Base-by-base conservation (phyloP, 2,329 filamentous ascomycete genomes). In the Diaporthe australafricana region DNA sequence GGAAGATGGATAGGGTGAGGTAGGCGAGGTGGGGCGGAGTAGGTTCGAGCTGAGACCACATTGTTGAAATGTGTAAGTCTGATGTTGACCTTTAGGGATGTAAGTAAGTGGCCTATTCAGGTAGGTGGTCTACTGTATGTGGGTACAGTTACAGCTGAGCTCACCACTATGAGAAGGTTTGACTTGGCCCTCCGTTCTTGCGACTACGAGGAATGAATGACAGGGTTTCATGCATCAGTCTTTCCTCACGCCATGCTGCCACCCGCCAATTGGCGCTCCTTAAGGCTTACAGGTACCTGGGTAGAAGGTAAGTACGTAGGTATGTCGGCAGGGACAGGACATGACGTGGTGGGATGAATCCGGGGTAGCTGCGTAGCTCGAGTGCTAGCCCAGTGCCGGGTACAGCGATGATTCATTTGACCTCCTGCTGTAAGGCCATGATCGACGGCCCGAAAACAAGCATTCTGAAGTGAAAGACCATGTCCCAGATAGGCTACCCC, bases 41-140 rank as follows among this genome's bases (percentile, higher is more conserved):
- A n/a, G 70, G 70, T 47, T 72, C 70, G 48, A 72, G 70, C 35
- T 72, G 70, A 25, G 70, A 72, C 70, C 70, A 72, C 70, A 72
- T 72, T 14, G 47, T 70, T 38, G 27, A 12, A 30, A 48, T 25
- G 8, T 62, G 11, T 32, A 63, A 17, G 27, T 20, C 20, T 65
- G 30, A 6, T 65, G 20, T 50, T 38, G 32, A 35, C 32, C 32
- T 35, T 20, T 50, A 50, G 45, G 12, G 16, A 35, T 40, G 38
- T 40, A 40, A 14, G 38, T 40, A 16, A 11, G 38, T n/a, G n/a
- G n/a, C 27, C 14, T 9, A 53, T 25, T 2, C 48, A 17, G 25
- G 11, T 3, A 22, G 12, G 32, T 32, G 27, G 11, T 32, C 27
- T 16, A 6, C 14, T 20, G 25, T 40, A 42, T 30, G 42, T 35